phyloP scores from a whole-genome alignment of 2,329 filamentous ascomycete species.

The Ophiostoma angusticollis region DNA sequence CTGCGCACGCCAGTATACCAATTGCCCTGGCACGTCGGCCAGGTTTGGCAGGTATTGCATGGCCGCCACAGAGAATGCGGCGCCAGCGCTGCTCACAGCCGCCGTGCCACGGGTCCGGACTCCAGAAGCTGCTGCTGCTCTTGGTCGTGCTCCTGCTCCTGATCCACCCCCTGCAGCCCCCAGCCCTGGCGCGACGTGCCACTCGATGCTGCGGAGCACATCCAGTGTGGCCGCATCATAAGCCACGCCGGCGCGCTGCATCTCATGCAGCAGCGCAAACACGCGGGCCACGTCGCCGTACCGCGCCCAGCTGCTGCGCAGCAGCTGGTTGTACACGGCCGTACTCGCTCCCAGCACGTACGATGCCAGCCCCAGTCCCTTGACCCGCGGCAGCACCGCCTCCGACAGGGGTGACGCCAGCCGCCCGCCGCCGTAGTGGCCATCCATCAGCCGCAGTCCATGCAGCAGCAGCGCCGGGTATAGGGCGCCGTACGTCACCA shows the following conservation, averaged over 20 bases:
- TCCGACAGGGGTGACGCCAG: conserved; percentile 46
- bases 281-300: conserved; percentile 45
- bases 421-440: conserved; percentile 32
- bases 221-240: conserved; percentile 37
- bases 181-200: conserved; percentile 7
- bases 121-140: too few relatives aligned
- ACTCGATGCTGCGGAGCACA: conserved; percentile 24
- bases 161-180: too few relatives aligned
- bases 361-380: conserved; percentile 53
- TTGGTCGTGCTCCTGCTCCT: too few relatives aligned
- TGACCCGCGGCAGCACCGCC: conserved; percentile 52
- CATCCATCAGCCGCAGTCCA: conserved; percentile 44
- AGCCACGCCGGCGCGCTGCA: conserved; percentile 49
- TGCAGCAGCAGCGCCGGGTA: conserved; percentile 49
- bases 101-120: not conserved
- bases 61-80: not conserved
- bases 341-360: conserved; percentile 62
- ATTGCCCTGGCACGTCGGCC: not conserved
- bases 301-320: conserved; percentile 47
- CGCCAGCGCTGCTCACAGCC: not conserved
- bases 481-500: conserved; percentile 47
- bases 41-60: conserved; percentile 6
- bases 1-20: conserved; percentile 4
- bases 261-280: conserved; percentile 47
- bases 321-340: conserved; percentile 54